Conservation (phyloP, 1,284 basidiomycete species). For the Leccinum griseonigrum region DNA sequence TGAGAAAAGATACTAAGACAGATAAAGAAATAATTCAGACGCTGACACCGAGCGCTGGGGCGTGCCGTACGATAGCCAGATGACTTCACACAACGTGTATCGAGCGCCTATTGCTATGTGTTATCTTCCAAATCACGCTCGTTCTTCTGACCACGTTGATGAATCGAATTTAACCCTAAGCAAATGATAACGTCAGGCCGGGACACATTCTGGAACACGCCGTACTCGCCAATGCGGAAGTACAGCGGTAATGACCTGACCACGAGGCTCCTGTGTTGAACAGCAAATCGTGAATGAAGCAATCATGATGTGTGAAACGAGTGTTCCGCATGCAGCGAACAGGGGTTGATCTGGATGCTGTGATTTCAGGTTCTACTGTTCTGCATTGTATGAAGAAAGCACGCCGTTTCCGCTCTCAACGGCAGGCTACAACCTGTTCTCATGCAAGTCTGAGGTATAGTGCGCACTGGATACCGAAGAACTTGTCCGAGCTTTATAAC, state of each 20-base stretch:
- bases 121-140: neutral
- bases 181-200: conserved; percentile 6
- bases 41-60: conserved; percentile 8
- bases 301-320: neutral
- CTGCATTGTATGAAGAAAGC: conserved; percentile 1
- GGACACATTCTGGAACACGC: neutral
- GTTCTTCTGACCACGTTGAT: neutral
- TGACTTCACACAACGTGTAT: neutral
- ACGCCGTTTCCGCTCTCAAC: neutral
- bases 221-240: neutral
- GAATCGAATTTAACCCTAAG: neutral
- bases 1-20: neutral
- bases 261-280: conserved; percentile 4
- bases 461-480: conserved; percentile 3
- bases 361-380: neutral
- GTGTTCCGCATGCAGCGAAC: conserved; percentile 1
- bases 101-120: neutral
- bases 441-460: conserved; percentile 3
- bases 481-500: conserved; percentile 12
- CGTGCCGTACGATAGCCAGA: neutral
- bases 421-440: neutral
- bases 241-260: neutral
- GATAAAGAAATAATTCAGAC: neutral
- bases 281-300: neutral
- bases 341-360: neutral